Conservation (phyloP, 371 early-diverging fungal species). For the Mucor sp. region DNA sequence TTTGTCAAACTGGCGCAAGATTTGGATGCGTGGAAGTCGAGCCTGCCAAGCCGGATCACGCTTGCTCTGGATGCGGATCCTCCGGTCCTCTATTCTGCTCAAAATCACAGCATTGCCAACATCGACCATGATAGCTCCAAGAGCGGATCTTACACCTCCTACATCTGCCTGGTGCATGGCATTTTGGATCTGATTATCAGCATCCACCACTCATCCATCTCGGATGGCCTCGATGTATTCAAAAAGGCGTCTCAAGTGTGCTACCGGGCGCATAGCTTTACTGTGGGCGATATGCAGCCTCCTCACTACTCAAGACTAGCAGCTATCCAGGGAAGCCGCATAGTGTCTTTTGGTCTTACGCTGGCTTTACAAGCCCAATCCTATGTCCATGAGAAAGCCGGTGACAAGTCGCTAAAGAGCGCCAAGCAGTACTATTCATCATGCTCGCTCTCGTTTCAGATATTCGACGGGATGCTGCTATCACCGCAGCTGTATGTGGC, state of each 20-base stretch:
- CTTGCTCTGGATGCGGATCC: neutral
- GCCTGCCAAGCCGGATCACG: conserved; percentile 4
- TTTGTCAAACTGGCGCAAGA: conserved; percentile 1
- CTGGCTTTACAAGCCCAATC: conserved; percentile 14
- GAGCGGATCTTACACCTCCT: conserved; percentile 5
- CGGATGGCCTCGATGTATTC: neutral
- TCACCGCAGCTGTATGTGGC: conserved; percentile 14
- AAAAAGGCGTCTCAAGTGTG: conserved; percentile 1
- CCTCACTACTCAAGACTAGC: conserved; percentile 11
- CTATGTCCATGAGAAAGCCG: neutral
- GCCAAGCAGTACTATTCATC: neutral
- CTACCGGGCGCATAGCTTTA: conserved; percentile 10
- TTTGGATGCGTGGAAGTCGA: conserved; percentile 12
- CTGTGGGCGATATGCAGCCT: neutral
- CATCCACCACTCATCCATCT: neutral
- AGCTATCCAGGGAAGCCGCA: conserved; percentile 21
- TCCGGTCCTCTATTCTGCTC: neutral
- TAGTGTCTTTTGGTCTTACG: conserved; percentile 20
- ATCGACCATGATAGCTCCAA: neutral
- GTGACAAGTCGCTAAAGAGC: neutral
- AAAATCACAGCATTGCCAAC: neutral
- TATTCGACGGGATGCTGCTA: conserved; percentile 12
- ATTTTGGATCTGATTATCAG: conserved; percentile 13
- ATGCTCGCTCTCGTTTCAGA: conserved; percentile 8
- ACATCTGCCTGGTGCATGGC: conserved; percentile 20